phyloP scores from a whole-genome alignment of 2,329 filamentous ascomycete genomes.

The Cercospora janseana region DNA sequence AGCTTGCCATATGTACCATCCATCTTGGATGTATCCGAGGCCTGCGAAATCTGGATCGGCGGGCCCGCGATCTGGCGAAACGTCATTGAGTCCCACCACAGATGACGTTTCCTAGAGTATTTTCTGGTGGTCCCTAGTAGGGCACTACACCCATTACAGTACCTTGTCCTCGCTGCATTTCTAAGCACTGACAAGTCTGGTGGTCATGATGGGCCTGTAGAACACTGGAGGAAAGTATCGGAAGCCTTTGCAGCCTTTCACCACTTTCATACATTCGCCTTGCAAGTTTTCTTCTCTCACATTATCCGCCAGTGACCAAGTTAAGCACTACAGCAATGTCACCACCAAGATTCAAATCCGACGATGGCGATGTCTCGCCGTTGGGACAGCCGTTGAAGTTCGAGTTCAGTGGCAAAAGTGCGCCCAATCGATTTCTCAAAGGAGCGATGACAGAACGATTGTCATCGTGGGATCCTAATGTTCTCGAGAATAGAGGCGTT shows the following conservation, averaged over 20 bases:
- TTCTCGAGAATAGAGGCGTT: slow-evolving; percentile 31
- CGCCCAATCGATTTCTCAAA: slow-evolving; percentile 36
- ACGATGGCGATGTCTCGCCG: slow-evolving; percentile 21
- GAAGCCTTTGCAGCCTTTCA: background rate
- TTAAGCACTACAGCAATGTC: background rate
- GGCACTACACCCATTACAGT: background rate
- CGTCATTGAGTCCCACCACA: no score
- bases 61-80: no score
- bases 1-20: no score
- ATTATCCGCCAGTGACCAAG: background rate
- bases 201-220: background rate
- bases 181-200: background rate
- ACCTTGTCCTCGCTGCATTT: background rate
- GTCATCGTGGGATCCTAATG: slow-evolving; percentile 31
- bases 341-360: slow-evolving; percentile 4
- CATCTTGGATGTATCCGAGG: no score
- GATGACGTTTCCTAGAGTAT: background rate
- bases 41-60: no score
- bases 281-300: background rate
- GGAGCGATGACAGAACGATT: slow-evolving; percentile 37
- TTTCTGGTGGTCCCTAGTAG: background rate
- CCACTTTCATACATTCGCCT: background rate
- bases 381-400: slow-evolving; percentile 32
- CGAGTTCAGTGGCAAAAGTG: slow-evolving; percentile 32
- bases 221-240: no score